Percentiles rank a stretch among this genome's conserved stretches.
phyloP scores from a whole-genome alignment of 1,284 basidiomycete species.

The Ceratobasidium sp. region DNA sequence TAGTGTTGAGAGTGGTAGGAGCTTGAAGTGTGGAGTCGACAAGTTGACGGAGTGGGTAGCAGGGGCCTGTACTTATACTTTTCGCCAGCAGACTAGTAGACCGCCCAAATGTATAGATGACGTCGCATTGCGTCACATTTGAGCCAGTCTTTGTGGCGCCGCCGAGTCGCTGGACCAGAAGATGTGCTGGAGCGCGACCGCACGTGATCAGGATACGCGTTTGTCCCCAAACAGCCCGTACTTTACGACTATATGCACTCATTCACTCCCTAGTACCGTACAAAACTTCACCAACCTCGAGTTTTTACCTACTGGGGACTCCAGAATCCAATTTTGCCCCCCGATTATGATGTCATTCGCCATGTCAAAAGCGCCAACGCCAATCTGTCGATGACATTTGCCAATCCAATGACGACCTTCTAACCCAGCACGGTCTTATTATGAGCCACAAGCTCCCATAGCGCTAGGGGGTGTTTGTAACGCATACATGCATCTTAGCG shows the following conservation, averaged over 20 bases:
- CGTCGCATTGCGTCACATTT: conserved; percentile 24
- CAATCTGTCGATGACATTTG: background rate
- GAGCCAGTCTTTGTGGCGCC: background rate
- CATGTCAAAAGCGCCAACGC: conserved; percentile 2
- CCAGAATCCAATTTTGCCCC: background rate
- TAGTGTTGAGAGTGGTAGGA: conserved; percentile 8
- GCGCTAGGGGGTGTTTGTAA: background rate
- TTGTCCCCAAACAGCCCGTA: too few relatives aligned
- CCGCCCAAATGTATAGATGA: background rate
- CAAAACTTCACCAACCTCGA: background rate
- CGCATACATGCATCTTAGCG: background rate
- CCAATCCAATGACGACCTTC: background rate
- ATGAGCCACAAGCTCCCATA: background rate
- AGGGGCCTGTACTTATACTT: conserved; percentile 1
- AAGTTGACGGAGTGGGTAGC: background rate
- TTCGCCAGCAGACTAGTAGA: background rate
- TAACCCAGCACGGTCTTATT: background rate
- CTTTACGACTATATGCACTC: background rate
- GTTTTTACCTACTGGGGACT: background rate
- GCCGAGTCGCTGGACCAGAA: background rate
- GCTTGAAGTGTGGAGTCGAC: background rate
- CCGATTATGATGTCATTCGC: conserved; percentile 14
- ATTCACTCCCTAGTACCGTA: background rate
- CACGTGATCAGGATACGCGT: conserved; percentile 17
- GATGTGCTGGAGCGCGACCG: background rate